phyloP scores from a whole-genome alignment of 2,329 filamentous ascomycete species.

The Fusarium clavum region DNA sequence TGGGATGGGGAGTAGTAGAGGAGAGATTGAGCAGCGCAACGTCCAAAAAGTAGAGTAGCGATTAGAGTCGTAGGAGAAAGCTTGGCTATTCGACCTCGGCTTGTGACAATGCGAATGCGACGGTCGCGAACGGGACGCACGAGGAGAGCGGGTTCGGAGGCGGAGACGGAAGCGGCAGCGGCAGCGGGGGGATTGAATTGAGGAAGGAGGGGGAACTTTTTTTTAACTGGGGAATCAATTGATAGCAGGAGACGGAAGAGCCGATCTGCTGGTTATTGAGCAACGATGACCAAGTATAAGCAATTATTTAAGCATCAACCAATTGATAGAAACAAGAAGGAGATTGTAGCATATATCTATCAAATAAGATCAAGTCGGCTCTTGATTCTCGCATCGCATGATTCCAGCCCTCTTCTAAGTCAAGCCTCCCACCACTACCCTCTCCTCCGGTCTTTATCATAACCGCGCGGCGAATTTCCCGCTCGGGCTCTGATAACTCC shows the following conservation, averaged over 20 bases:
- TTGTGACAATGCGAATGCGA: constrained; percentile 34
- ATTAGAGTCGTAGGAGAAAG: constrained; percentile 2
- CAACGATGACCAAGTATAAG: not conserved
- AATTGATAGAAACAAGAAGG: not conserved
- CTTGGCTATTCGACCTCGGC: constrained; percentile 35
- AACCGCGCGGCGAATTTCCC: constrained; percentile 47
- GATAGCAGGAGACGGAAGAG: constrained; percentile 3
- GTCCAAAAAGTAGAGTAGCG: not conserved
- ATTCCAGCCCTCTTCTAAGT: constrained; percentile 36
- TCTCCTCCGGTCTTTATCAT: constrained; percentile 38
- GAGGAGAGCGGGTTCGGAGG: constrained; percentile 39
- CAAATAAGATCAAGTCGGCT: constrained; percentile 4
- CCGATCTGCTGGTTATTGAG: constrained; percentile 23
- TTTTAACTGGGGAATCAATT: constrained; percentile 11
- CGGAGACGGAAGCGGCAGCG: constrained; percentile 36
- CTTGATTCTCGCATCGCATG: constrained; percentile 39
- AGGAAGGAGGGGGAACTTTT: constrained; percentile 32
- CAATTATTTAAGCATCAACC: not conserved
- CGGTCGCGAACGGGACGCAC: constrained; percentile 34
- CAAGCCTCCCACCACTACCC: constrained; percentile 16
- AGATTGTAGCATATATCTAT: not conserved
- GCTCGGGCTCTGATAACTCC: constrained; percentile 5
- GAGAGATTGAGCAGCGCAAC: constrained; percentile 7
- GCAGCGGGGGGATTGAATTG: constrained; percentile 19
- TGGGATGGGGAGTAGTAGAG: constrained; percentile 1